A percentile compares a stretch with the other conserved stretches of the same genome.
Evolutionary conservation across 768 basidiomycete species (phyloP).

Genomic region (Tephrocybe sp.): DNA sequence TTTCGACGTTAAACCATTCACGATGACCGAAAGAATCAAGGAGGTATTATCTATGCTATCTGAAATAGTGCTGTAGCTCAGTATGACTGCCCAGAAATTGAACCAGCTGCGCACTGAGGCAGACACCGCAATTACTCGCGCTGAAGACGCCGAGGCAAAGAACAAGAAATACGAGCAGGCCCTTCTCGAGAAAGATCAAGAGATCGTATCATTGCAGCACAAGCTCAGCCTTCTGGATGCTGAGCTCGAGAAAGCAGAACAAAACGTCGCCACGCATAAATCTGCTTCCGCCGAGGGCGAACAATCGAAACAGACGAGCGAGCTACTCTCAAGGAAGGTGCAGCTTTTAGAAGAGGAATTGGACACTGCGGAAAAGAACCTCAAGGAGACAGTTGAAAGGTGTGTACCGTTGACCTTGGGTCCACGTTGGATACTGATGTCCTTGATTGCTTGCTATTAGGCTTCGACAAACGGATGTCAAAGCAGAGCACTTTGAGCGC

Average conservation of each 20-base stretch:
- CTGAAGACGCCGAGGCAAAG: conserved; percentile 84
- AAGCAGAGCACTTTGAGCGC: conserved; percentile 97
- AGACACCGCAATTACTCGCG: conserved; percentile 76
- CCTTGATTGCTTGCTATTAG: conserved; percentile 38
- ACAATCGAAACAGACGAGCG: conserved; percentile 66
- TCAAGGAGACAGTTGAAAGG: conserved; percentile 97
- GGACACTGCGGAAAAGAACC: conserved; percentile 92
- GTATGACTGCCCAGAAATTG: conserved; percentile 65
- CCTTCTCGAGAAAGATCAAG: conserved; percentile 82
- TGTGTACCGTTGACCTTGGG: conserved; percentile 40
- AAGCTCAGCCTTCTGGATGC: conserved; percentile 63
- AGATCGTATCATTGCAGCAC: conserved; percentile 77
- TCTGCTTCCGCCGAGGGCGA: conserved; percentile 65
- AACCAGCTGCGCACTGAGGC: conserved; percentile 78
- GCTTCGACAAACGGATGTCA: conserved; percentile 94
- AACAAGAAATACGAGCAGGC: conserved; percentile 76
- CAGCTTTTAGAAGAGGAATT: conserved; percentile 94
- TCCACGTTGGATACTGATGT: conserved; percentile 12
- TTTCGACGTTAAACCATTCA: conserved; percentile 18
- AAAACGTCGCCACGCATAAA: conserved; percentile 66
- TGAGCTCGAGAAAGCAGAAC: conserved; percentile 73
- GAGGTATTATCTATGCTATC: conserved; percentile 33
- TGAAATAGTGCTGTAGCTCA: neutral
- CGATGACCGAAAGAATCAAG: conserved; percentile 54
- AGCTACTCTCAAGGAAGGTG: conserved; percentile 79